These are phyloP conservation scores for Phytophthora macrochlamydospora DNA, from an alignment of 352 stramenopile species.

Conservation along the genomic window DNA sequence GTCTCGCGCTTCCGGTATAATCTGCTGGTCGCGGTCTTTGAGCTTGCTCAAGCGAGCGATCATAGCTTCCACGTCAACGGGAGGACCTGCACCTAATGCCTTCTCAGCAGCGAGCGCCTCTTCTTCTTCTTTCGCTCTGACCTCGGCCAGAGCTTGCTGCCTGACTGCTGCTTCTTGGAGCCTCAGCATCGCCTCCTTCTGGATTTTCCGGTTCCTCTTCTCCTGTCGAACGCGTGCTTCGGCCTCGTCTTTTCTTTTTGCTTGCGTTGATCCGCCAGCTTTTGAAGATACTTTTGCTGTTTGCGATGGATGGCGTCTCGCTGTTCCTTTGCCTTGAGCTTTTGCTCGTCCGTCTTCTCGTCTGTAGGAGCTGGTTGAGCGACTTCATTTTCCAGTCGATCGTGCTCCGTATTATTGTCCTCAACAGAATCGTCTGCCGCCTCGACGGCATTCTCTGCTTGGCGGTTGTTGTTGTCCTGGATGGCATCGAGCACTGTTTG, in stretches of 20 bases:
- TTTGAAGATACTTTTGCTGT: slow-evolving; percentile 71
- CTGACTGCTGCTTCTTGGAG: slow-evolving; percentile 57
- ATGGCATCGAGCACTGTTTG: slow-evolving; percentile 60
- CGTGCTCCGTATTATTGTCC: slow-evolving; percentile 12
- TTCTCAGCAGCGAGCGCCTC: slow-evolving; percentile 46
- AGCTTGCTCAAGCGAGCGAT: slow-evolving; percentile 77
- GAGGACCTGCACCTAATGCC: slow-evolving; percentile 16
- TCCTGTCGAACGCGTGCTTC: slow-evolving; percentile 57
- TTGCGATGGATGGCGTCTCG: slow-evolving; percentile 61
- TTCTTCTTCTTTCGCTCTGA: slow-evolving; percentile 48
- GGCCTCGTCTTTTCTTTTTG: slow-evolving; percentile 77
- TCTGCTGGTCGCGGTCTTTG: slow-evolving; percentile 67
- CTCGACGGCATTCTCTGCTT: slow-evolving; percentile 23
- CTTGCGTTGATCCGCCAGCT: slow-evolving; percentile 63
- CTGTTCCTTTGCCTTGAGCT: slow-evolving; percentile 50
- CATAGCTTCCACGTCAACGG: slow-evolving; percentile 69
- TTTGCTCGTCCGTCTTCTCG: slow-evolving; percentile 36
- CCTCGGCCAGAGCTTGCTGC: slow-evolving; percentile 38
- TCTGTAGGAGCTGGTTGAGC: slow-evolving; percentile 5
- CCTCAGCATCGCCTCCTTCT: slow-evolving; percentile 56
- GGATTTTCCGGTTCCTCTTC: slow-evolving; percentile 55
- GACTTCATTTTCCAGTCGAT: not conserved
- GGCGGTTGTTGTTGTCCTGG: slow-evolving; percentile 45
- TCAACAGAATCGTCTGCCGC: slow-evolving; percentile 10
- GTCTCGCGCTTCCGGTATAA: slow-evolving; percentile 76